phyloP scores from a whole-genome alignment of 2,329 filamentous ascomycete species.

The Macroventuria anomochaeta region DNA sequence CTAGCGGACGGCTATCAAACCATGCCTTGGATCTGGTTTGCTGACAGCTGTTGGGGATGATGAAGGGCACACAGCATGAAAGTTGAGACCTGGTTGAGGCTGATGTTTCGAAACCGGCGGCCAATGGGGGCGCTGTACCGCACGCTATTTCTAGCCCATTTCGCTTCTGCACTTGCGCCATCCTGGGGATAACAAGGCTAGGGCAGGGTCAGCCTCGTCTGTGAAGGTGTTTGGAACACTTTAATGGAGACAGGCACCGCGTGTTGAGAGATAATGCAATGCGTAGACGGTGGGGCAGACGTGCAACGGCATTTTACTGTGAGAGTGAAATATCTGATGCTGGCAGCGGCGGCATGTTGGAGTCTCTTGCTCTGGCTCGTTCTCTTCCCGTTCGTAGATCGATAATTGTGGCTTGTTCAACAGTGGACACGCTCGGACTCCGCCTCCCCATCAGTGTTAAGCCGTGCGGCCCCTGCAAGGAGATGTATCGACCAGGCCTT shows the following conservation, averaged over 20 bases:
- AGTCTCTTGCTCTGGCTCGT: constrained; percentile 1
- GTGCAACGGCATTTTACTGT: neutral
- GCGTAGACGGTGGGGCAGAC: neutral
- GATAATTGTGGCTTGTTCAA: constrained; percentile 10
- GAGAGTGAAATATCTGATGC: neutral
- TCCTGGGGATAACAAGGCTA: neutral
- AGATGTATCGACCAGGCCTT: neutral
- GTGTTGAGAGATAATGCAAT: constrained; percentile 10
- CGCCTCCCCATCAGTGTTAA: constrained; percentile 2
- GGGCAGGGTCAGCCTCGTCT: constrained; percentile 5
- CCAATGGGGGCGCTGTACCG: constrained; percentile 18
- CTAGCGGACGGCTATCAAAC: neutral
- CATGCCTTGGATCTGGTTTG: neutral
- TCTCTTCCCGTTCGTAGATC: constrained; percentile 6
- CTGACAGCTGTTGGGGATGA: constrained; percentile 1
- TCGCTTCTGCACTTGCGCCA: neutral
- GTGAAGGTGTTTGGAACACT: constrained; percentile 8
- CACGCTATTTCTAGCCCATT: constrained; percentile 13
- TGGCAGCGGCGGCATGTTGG: neutral
- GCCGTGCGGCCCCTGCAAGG: constrained; percentile 2
- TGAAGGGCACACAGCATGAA: constrained; percentile 13
- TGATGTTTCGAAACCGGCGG: constrained; percentile 20
- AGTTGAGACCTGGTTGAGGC: neutral
- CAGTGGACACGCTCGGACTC: constrained; percentile 19
- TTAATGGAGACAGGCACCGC: constrained; percentile 2